phyloP scores from a whole-genome alignment of 306 rosid species.

The Glycine tomentella region DNA sequence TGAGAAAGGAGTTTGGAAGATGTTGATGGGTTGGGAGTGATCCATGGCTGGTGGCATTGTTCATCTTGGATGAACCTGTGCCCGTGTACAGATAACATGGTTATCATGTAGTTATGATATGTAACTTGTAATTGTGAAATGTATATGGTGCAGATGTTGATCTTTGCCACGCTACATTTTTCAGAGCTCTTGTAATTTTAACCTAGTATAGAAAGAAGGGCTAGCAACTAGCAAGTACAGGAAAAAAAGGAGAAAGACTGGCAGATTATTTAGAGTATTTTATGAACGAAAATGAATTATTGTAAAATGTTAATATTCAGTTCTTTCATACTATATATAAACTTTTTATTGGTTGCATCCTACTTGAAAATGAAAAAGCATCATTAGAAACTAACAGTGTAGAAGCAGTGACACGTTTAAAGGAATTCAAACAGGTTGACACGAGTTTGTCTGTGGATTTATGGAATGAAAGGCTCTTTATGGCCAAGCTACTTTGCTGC shows the following conservation, averaged over 20 bases:
- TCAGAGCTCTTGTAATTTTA: slow-evolving; percentile 30
- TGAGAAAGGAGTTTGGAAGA: slow-evolving; percentile 81
- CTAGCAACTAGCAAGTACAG: slow-evolving; percentile 26
- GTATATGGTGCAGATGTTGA: slow-evolving; percentile 22
- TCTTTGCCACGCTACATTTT: slow-evolving; percentile 30
- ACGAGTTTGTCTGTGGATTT: neutral
- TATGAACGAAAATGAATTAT: slow-evolving; percentile 42
- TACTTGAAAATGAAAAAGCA: slow-evolving; percentile 14
- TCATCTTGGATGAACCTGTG: slow-evolving; percentile 17
- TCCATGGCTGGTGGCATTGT: slow-evolving; percentile 37
- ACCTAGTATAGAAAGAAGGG: slow-evolving; percentile 46
- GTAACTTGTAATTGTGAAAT: slow-evolving; percentile 38
- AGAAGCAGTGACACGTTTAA: neutral
- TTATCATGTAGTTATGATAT: slow-evolving; percentile 16
- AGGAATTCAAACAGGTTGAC: neutral
- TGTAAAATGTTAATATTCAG: slow-evolving; percentile 45
- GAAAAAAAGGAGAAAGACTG: neutral
- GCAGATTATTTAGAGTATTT: slow-evolving; percentile 8
- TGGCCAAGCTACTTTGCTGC: neutral
- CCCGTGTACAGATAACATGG: slow-evolving; percentile 48
- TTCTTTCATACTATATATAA: neutral
- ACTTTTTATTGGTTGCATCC: neutral
- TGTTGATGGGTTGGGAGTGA: slow-evolving; percentile 98
- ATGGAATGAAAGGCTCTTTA: neutral
- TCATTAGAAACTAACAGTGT: neutral